These are phyloP conservation scores for Penicillium diatomitis DNA, from an alignment of 495 filamentous ascomycete species.

Conservation along the genomic window DNA sequence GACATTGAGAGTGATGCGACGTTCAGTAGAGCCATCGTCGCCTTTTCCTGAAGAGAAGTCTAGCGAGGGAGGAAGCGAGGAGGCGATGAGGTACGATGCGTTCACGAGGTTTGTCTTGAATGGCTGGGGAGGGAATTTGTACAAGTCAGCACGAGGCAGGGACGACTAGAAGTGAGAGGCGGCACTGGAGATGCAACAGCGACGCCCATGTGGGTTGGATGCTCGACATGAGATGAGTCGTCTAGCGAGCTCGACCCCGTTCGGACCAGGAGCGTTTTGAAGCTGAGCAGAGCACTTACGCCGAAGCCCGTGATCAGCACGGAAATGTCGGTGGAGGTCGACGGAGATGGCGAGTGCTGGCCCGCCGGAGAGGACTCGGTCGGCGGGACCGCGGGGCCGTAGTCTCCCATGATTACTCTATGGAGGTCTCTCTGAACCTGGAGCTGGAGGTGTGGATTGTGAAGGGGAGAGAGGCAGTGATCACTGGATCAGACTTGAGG, in stretches of 20 bases:
- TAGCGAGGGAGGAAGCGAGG: constrained; percentile 33
- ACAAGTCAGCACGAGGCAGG: background rate
- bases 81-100: constrained; percentile 62
- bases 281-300: constrained; percentile 36
- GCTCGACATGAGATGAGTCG: too few relatives aligned
- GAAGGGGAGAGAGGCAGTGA: background rate
- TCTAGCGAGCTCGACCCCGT: background rate
- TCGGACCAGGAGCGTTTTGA: background rate
- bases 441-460: background rate
- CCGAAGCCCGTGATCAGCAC: constrained; percentile 68
- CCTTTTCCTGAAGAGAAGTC: constrained; percentile 15
- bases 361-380: constrained; percentile 6
- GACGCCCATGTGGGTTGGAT: too few relatives aligned
- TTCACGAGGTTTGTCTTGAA: constrained; percentile 61
- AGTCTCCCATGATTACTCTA: constrained; percentile 30
- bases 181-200: too few relatives aligned
- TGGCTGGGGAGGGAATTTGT: constrained; percentile 35
- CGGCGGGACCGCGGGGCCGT: constrained; percentile 17
- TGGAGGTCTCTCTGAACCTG: background rate
- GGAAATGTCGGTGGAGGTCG: constrained; percentile 40
- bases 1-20: constrained; percentile 53
- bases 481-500: too few relatives aligned
- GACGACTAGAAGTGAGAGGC: background rate
- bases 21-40: constrained; percentile 17
- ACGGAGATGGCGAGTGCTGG: constrained; percentile 9